Conservation (phyloP, 2,329 filamentous ascomycete species). For the Fusarium redolens region DNA sequence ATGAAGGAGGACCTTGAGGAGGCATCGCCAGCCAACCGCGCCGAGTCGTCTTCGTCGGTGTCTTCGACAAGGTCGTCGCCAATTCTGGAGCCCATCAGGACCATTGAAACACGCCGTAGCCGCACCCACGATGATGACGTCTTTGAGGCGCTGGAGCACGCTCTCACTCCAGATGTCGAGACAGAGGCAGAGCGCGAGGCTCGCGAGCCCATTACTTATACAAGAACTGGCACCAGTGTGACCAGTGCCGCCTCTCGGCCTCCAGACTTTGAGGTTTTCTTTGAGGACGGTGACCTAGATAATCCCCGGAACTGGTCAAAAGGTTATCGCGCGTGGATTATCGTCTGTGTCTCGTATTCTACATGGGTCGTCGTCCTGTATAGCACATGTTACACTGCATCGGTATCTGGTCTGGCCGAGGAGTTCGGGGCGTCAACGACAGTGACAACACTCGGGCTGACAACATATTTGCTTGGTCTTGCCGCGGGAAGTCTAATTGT, state of each 20-base stretch:
- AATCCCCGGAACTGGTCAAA: conserved; percentile 78
- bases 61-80: conserved; percentile 37
- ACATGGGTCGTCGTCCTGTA: conserved; percentile 72
- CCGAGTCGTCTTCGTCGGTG: conserved; percentile 24
- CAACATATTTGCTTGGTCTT: conserved; percentile 81
- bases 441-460: conserved; percentile 79
- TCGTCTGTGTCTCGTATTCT: conserved; percentile 59
- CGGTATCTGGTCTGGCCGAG: conserved; percentile 73
- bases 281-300: conserved; percentile 70
- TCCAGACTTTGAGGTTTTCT: conserved; percentile 79
- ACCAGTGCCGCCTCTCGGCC: conserved; percentile 57
- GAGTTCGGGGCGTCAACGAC: conserved; percentile 72
- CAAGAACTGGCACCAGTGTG: conserved; percentile 56
- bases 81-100: conserved; percentile 43
- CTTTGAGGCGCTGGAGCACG: conserved; percentile 53
- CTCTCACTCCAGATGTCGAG: conserved; percentile 52
- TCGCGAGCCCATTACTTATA: conserved; percentile 59
- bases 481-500: conserved; percentile 77
- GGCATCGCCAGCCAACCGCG: conserved; percentile 23
- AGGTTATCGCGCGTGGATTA: conserved; percentile 56
- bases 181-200: conserved; percentile 54
- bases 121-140: conserved; percentile 43
- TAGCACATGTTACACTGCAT: conserved; percentile 82
- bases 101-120: conserved; percentile 37
- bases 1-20: conserved; percentile 40